phyloP scores from a whole-genome alignment of 345 rosid species.

The Nephelium lappaceum region DNA sequence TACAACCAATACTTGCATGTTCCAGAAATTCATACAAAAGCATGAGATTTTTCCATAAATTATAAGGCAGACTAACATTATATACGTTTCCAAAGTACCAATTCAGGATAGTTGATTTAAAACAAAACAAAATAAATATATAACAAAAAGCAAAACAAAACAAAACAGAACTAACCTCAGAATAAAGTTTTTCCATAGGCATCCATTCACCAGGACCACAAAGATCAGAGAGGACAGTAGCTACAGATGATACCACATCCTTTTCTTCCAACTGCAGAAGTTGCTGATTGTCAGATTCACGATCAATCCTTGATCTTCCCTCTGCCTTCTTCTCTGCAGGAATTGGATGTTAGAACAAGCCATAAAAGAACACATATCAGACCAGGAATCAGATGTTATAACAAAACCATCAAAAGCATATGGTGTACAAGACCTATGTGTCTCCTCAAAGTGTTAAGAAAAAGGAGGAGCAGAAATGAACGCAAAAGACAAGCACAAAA shows the following conservation, averaged over 20 bases:
- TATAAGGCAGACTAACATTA: neutral
- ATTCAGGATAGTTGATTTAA: neutral
- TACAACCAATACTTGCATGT: neutral
- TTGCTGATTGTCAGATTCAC: constrained; percentile 94
- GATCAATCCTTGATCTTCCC: constrained; percentile 74
- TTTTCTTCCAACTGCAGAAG: constrained; percentile 91
- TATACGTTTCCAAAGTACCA: neutral
- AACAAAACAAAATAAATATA: neutral
- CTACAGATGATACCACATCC: constrained; percentile 98
- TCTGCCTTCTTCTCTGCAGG: constrained; percentile 80
- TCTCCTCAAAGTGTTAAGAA: neutral
- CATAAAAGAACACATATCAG: constrained; percentile 13
- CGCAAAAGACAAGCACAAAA: neutral
- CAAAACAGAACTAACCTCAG: constrained; percentile 56
- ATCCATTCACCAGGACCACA: constrained; percentile 99
- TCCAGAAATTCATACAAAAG: neutral
- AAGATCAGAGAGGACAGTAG: constrained; percentile 93
- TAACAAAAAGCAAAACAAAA: no score
- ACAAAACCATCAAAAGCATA: no score
- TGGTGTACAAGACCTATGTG: neutral
- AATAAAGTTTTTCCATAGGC: constrained; percentile 95
- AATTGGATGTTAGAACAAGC: constrained; percentile 34
- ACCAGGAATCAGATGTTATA: no score
- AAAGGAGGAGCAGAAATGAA: neutral
- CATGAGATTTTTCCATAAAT: neutral